Evolutionary conservation across 176 grass and related monocot species (phyloP).

Genomic region (Carex littledalei): DNA sequence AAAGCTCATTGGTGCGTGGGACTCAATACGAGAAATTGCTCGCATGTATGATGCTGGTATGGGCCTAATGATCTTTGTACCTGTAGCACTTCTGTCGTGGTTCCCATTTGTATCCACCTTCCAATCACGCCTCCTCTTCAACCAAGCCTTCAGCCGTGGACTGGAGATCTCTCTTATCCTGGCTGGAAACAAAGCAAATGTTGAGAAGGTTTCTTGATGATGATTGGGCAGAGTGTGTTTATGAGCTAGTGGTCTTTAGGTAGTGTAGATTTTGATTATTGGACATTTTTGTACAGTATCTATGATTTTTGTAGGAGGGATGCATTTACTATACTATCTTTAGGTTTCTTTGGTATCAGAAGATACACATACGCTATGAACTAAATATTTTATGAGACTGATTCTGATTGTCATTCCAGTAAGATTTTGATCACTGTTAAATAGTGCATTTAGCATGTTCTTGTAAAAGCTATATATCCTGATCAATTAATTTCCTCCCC

Average conservation of each 20-base stretch:
- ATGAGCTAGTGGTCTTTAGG: not conserved
- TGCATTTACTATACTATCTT: not conserved
- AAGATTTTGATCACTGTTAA: not conserved
- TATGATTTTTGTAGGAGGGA: not conserved
- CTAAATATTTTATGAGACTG: not conserved
- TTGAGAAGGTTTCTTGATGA: constrained; percentile 14
- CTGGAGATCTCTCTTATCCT: constrained; percentile 94
- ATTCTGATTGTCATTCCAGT: too few relatives aligned
- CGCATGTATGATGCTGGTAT: constrained; percentile 90
- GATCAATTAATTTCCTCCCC: not conserved
- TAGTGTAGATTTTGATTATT: constrained; percentile 9
- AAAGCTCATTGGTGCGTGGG: constrained; percentile 41
- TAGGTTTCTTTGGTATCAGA: not conserved
- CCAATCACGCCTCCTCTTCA: constrained; percentile 81
- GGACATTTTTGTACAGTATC: constrained; percentile 20
- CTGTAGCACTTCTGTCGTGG: constrained; percentile 87
- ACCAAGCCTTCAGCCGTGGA: constrained; percentile 89
- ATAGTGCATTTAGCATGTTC: not conserved
- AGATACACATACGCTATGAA: not conserved
- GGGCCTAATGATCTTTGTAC: constrained; percentile 74
- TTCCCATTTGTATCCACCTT: constrained; percentile 98
- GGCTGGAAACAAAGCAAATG: constrained; percentile 94
- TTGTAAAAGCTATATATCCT: not conserved
- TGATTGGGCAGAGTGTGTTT: not conserved
- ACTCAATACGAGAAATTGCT: constrained; percentile 77